Percentiles rank a stretch among this genome's conserved stretches.
These are phyloP conservation scores for Aspergillus tanneri DNA, from an alignment of 2,329 filamentous ascomycete species.

Conservation along the genomic window DNA sequence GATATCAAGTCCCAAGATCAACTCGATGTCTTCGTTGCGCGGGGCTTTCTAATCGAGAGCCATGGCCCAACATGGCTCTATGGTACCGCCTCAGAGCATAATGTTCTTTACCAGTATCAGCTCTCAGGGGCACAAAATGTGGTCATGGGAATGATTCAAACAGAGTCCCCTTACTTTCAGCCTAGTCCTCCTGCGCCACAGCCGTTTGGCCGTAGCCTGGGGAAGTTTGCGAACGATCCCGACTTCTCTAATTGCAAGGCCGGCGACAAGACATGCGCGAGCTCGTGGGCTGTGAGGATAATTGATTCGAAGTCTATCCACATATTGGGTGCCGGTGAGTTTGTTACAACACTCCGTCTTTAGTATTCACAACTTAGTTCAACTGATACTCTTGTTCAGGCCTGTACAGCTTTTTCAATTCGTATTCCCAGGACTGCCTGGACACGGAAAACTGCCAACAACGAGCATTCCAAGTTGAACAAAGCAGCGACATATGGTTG, in stretches of 20 bases:
- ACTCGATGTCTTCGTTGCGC: conserved; percentile 62
- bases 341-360: neutral
- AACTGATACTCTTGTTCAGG: conserved; percentile 49
- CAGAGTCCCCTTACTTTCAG: conserved; percentile 71
- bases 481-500: conserved; percentile 22
- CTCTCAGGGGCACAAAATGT: conserved; percentile 57
- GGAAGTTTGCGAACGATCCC: conserved; percentile 50
- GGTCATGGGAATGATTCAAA: conserved; percentile 58
- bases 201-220: conserved; percentile 57
- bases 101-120: conserved; percentile 69
- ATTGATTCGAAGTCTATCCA: conserved; percentile 49
- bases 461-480: conserved; percentile 16
- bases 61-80: conserved; percentile 57
- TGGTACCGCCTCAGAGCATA: conserved; percentile 66
- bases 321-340: conserved; percentile 60
- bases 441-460: conserved; percentile 50
- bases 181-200: conserved; percentile 59
- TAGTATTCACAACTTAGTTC: neutral
- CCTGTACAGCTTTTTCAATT: conserved; percentile 63
- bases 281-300: conserved; percentile 18
- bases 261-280: conserved; percentile 3
- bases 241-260: conserved; percentile 48
- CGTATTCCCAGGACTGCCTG: conserved; percentile 55
- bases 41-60: conserved; percentile 53
- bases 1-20: conserved; percentile 46